A percentile compares a stretch with the other conserved stretches of the same genome.
Evolutionary conservation across 2,329 filamentous ascomycete genomes (phyloP).

Genomic region (Thielaviopsis populi): DNA sequence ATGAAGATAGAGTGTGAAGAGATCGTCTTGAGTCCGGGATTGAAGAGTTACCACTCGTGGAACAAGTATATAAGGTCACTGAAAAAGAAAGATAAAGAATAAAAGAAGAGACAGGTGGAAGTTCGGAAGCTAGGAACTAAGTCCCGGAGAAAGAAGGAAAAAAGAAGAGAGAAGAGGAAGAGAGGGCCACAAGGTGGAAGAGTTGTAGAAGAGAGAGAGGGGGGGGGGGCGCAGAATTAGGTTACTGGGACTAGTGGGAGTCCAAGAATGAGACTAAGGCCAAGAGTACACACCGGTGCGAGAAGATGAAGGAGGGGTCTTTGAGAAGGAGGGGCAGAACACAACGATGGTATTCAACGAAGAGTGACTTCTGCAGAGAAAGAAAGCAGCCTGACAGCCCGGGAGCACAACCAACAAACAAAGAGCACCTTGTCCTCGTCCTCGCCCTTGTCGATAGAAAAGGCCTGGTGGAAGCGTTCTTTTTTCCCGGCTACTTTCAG

Average conservation of each 20-base stretch:
- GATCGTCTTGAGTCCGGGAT: neutral
- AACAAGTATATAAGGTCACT: neutral
- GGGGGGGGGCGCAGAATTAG: neutral
- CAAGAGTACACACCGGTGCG: conserved; percentile 11
- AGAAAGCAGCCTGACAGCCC: neutral
- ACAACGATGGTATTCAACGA: neutral
- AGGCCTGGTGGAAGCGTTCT: neutral
- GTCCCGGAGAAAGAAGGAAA: conserved; percentile 1
- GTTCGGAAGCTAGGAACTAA: conserved; percentile 1
- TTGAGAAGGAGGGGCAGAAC: conserved; percentile 12
- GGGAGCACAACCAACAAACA: neutral
- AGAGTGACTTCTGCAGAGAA: neutral
- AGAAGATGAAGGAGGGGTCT: conserved; percentile 9
- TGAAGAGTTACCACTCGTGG: neutral
- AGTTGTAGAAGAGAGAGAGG: neutral
- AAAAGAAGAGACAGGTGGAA: conserved; percentile 2
- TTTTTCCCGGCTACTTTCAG: neutral
- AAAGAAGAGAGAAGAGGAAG: neutral
- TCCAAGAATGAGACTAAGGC: conserved; percentile 4
- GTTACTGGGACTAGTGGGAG: conserved; percentile 1
- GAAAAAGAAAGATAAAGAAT: conserved; percentile 3
- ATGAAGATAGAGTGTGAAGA: neutral
- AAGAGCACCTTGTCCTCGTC: neutral
- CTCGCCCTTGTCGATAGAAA: neutral
- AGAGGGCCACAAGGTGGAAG: neutral